These are phyloP conservation scores for Alternaria hordeiaustralica DNA, from an alignment of 2,329 filamentous ascomycete species.

Conservation along the genomic window DNA sequence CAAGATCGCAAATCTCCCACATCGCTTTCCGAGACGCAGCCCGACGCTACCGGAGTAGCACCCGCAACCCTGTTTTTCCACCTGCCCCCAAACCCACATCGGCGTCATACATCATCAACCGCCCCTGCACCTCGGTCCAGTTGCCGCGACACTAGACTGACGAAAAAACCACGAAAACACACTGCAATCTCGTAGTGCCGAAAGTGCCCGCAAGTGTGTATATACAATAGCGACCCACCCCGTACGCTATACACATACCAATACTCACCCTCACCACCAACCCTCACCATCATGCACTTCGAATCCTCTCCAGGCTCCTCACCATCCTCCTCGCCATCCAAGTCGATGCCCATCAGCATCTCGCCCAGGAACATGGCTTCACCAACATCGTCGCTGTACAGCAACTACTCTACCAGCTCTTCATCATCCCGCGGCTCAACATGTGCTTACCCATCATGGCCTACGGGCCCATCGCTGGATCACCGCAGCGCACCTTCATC, in stretches of 20 bases:
- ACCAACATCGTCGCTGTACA: conserved; percentile 45
- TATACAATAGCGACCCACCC: conserved; percentile 37
- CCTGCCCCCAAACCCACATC: conserved; percentile 14
- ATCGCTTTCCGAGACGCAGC: conserved; percentile 12
- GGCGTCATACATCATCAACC: conserved; percentile 37
- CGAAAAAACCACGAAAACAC: conserved; percentile 16
- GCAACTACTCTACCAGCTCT: conserved; percentile 41
- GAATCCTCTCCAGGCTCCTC: conserved; percentile 45
- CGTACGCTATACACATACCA: conserved; percentile 20
- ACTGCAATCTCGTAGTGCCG: conserved; percentile 23
- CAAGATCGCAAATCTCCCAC: conserved; percentile 8
- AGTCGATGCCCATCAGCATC: conserved; percentile 48
- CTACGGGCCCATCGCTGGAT: conserved; percentile 45
- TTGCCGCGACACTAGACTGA: conserved; percentile 30
- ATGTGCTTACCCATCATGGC: conserved; percentile 52
- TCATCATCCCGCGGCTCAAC: conserved; percentile 41
- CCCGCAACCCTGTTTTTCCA: conserved; percentile 24
- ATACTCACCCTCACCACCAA: conserved; percentile 14
- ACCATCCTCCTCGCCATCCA: conserved; percentile 46
- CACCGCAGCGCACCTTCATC: conserved; percentile 47
- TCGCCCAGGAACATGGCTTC: conserved; percentile 45
- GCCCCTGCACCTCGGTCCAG: conserved; percentile 37
- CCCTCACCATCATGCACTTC: conserved; percentile 42
- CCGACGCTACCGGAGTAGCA: conserved; percentile 24
- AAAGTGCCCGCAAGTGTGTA: conserved; percentile 32